Percentiles rank a stretch among this genome's conserved stretches.
Evolutionary conservation across 169 alveolate species (phyloP).

Genomic region (Cryptosporidium sp.): DNA sequence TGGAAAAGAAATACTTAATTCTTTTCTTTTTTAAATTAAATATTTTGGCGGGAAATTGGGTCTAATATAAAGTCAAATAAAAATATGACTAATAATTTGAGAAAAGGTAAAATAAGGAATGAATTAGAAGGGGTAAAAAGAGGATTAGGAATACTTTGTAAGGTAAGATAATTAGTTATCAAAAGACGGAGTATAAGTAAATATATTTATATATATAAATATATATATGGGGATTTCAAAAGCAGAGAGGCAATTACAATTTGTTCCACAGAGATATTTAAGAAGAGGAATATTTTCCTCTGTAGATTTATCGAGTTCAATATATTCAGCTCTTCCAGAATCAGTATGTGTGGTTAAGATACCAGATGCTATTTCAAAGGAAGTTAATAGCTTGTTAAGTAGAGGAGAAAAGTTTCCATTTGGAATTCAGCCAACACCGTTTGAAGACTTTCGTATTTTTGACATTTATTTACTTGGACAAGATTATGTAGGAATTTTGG

Average conservation of each 20-base stretch:
- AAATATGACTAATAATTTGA: background rate
- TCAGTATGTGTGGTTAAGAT: constrained; percentile 78
- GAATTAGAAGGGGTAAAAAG: too few relatives aligned
- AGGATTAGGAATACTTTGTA: background rate
- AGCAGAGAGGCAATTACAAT: constrained; percentile 4
- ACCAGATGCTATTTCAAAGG: constrained; percentile 75
- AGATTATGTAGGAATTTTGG: constrained; percentile 82
- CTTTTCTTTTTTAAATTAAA: background rate
- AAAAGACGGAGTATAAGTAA: background rate
- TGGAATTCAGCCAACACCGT: constrained; percentile 79
- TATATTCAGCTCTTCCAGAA: constrained; percentile 46
- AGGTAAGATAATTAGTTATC: background rate
- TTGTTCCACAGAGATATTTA: constrained; percentile 63
- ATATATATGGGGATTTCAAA: constrained; percentile 19
- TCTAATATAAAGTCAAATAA: background rate
- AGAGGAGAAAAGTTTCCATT: constrained; percentile 73
- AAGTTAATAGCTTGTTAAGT: constrained; percentile 63
- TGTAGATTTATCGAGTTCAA: constrained; percentile 51
- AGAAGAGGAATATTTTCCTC: constrained; percentile 72
- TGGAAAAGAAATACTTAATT: background rate
- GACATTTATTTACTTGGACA: constrained; percentile 74
- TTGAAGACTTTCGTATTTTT: constrained; percentile 79
- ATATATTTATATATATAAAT: background rate
- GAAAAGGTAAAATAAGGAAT: too few relatives aligned
- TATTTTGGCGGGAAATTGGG: background rate